Conservation (phyloP, 2,329 filamentous ascomycete genomes). For the Fusarium continuum region DNA sequence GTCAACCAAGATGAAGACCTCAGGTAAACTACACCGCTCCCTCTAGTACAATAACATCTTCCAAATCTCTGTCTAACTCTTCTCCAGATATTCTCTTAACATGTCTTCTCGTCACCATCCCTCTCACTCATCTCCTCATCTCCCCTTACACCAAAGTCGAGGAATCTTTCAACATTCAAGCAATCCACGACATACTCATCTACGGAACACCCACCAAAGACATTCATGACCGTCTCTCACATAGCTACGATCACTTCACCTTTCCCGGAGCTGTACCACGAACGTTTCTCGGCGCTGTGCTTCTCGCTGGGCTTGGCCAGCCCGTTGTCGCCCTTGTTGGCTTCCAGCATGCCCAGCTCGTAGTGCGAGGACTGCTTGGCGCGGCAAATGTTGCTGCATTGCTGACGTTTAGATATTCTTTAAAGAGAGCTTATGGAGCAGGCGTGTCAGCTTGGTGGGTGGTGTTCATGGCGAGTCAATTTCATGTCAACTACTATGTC, state of each 20-base stretch:
- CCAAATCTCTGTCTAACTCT: neutral
- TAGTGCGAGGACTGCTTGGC: constrained; percentile 81
- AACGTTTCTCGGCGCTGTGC: constrained; percentile 84
- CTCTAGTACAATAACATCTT: too few relatives aligned
- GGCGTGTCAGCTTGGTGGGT: constrained; percentile 81
- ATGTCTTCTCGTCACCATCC: constrained; percentile 62
- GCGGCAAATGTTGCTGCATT: constrained; percentile 77
- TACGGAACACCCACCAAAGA: constrained; percentile 78
- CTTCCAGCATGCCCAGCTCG: constrained; percentile 64
- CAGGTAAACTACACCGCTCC: constrained; percentile 14
- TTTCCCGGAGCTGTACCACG: constrained; percentile 93
- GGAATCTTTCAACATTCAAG: constrained; percentile 98
- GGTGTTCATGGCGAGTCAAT: constrained; percentile 81
- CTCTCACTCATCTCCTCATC: constrained; percentile 72
- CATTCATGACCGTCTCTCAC: constrained; percentile 61
- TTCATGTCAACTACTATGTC: constrained; percentile 92
- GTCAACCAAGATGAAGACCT: constrained; percentile 36
- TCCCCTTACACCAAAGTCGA: constrained; percentile 97
- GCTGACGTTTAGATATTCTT: constrained; percentile 68
- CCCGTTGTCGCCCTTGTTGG: constrained; percentile 69
- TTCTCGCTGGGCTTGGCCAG: constrained; percentile 77
- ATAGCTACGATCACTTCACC: constrained; percentile 84
- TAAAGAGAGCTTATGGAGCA: constrained; percentile 74
- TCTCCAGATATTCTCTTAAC: constrained; percentile 40
- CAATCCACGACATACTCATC: constrained; percentile 85